A percentile compares a stretch with the other conserved stretches of the same genome.
These are phyloP conservation scores for Paulownia fortunei DNA, from an alignment of 257 asterid species.

Conservation along the genomic window DNA sequence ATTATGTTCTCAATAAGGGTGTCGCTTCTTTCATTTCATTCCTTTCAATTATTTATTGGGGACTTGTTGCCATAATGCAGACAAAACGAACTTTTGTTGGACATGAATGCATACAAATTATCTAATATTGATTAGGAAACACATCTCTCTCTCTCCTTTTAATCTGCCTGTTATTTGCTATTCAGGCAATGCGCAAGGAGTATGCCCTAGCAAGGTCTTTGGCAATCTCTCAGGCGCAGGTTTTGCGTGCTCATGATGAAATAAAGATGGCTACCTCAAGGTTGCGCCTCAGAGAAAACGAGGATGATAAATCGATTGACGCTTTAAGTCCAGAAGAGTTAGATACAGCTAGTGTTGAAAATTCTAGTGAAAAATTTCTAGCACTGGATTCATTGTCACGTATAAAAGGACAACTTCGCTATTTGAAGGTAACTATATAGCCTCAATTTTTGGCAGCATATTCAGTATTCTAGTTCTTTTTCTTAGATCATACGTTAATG, in stretches of 20 bases:
- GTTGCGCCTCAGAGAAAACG: slow-evolving; percentile 80
- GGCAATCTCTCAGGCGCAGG: slow-evolving; percentile 89
- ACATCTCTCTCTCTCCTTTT: slow-evolving; percentile 5
- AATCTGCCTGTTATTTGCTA: slow-evolving; percentile 19
- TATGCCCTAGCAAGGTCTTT: slow-evolving; percentile 81
- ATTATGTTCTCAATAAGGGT: not conserved
- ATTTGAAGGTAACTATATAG: slow-evolving; percentile 70
- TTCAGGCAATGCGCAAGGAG: slow-evolving; percentile 95
- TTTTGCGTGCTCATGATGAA: slow-evolving; percentile 96
- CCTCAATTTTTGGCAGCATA: slow-evolving; percentile 9
- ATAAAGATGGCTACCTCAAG: slow-evolving; percentile 91
- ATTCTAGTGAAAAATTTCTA: slow-evolving; percentile 87
- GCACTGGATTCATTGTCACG: slow-evolving; percentile 75
- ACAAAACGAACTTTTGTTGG: slow-evolving; percentile 20
- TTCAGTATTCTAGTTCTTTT: slow-evolving; percentile 19
- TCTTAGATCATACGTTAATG: slow-evolving; percentile 19
- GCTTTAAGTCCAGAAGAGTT: slow-evolving; percentile 84
- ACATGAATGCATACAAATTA: not conserved
- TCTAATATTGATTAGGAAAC: slow-evolving; percentile 20
- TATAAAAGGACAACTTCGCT: slow-evolving; percentile 92
- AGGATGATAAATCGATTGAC: slow-evolving; percentile 77
- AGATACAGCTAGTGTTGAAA: slow-evolving; percentile 78
- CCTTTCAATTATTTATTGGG: not conserved
- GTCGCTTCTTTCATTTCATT: slow-evolving; percentile 4
- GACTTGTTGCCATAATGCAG: not conserved